Percentiles rank a stretch among this genome's conserved stretches.
These are phyloP conservation scores for Acaromyces ingoldii DNA, from an alignment of 1,284 basidiomycete genomes.

Conservation along the genomic window DNA sequence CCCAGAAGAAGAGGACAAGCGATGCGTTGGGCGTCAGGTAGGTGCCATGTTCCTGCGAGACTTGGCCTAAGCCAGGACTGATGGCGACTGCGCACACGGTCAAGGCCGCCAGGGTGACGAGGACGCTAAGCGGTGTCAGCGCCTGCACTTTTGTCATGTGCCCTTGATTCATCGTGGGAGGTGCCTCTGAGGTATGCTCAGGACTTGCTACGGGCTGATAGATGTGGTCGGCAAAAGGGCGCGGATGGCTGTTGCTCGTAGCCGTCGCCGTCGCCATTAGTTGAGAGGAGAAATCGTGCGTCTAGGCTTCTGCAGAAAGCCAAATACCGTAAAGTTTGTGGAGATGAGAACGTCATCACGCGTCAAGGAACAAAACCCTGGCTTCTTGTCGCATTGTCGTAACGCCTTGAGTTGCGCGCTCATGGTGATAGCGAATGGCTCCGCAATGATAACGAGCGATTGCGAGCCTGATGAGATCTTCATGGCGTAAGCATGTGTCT, in stretches of 20 bases:
- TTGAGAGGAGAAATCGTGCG: background rate
- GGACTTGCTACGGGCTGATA: conserved; percentile 6
- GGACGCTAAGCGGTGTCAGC: conserved; percentile 6
- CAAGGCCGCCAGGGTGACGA: conserved; percentile 5
- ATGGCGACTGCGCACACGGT: conserved; percentile 4
- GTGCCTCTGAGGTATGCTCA: background rate
- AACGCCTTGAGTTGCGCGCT: too few species aligned
- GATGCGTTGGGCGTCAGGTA: conserved; percentile 66
- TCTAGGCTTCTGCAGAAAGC: too few species aligned
- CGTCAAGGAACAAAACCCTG: too few species aligned
- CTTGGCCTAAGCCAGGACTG: conserved; percentile 10
- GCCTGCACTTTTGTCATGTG: conserved; percentile 4
- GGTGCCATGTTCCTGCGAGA: conserved; percentile 58
- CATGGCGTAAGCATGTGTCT: too few species aligned
- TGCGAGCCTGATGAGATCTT: too few species aligned
- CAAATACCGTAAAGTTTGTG: too few species aligned
- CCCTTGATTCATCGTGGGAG: background rate
- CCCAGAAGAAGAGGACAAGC: conserved; percentile 66
- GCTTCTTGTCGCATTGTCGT: too few species aligned
- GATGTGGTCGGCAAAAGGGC: conserved; percentile 7
- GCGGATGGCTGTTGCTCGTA: too few species aligned
- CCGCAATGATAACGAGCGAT: too few species aligned
- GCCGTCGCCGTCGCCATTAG: background rate
- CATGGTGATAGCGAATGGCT: too few species aligned
- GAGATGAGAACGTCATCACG: too few species aligned